Percentiles rank a stretch among this genome's conserved stretches.
Conservation (phyloP, 129 eudicot species). For the Artemisia annua region DNA sequence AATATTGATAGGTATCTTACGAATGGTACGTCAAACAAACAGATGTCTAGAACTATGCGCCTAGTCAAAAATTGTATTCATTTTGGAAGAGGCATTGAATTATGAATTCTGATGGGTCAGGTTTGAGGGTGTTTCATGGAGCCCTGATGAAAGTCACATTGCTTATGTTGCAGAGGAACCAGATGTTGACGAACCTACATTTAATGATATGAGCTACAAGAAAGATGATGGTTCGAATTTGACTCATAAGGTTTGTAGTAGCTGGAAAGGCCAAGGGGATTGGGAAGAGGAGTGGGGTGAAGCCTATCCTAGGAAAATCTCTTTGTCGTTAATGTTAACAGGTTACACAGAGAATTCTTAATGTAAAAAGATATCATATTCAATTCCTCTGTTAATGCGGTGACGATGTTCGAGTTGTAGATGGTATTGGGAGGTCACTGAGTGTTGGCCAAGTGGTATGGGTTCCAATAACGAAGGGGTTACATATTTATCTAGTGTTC, state of each 20-base stretch:
- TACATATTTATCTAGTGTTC: conserved; percentile 62
- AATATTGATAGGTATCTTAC: not conserved
- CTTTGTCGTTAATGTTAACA: conserved; percentile 62
- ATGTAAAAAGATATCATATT: not conserved
- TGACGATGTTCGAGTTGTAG: conserved; percentile 74
- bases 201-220: conserved; percentile 59
- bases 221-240: conserved; percentile 40
- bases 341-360: conserved; percentile 37
- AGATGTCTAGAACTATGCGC: not conserved
- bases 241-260: conserved; percentile 63
- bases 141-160: conserved; percentile 72
- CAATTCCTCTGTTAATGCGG: conserved; percentile 39
- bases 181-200: conserved; percentile 55
- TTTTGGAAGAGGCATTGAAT: not conserved
- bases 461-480: conserved; percentile 69
- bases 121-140: conserved; percentile 96
- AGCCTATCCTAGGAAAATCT: conserved; percentile 70
- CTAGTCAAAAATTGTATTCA: not conserved
- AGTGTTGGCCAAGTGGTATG: conserved; percentile 95
- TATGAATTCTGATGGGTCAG: conserved; percentile 36
- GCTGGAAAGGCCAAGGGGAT: conserved; percentile 86
- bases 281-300: conserved; percentile 97
- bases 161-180: conserved; percentile 94
- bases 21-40: not conserved
- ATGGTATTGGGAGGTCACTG: conserved; percentile 63